Evolutionary conservation across 306 rosid species (phyloP).

Genomic region (Mucuna pruriens): DNA sequence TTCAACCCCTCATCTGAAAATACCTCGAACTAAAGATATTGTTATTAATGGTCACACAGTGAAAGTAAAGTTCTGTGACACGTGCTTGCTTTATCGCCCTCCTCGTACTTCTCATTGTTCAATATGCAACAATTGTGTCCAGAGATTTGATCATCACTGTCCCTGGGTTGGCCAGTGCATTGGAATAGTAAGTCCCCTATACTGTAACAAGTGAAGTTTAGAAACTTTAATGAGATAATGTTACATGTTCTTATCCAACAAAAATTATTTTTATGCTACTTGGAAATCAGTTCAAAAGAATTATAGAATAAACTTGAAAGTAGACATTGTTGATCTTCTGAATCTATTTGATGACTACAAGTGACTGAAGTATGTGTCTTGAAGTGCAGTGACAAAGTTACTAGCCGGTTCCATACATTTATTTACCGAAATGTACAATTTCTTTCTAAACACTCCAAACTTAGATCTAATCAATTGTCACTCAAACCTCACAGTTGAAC

Average conservation of each 20-base stretch:
- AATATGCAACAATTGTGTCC: constrained; percentile 95
- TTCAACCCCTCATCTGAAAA: constrained; percentile 78
- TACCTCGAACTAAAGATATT: constrained; percentile 89
- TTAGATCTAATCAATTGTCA: background rate
- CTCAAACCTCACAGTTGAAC: background rate
- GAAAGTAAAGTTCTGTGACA: constrained; percentile 94
- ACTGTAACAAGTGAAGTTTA: background rate
- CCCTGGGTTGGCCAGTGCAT: constrained; percentile 99
- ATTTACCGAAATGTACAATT: background rate
- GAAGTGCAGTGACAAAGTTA: constrained; percentile 16
- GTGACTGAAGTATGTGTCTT: background rate
- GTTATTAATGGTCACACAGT: constrained; percentile 73
- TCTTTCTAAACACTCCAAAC: background rate
- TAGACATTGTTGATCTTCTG: background rate
- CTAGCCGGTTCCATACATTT: background rate
- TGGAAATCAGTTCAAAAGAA: constrained; percentile 17
- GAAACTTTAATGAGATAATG: constrained; percentile 1
- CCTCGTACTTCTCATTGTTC: constrained; percentile 99
- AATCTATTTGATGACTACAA: constrained; percentile 2
- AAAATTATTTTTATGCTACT: constrained; percentile 9
- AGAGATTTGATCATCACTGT: constrained; percentile 98
- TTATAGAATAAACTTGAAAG: constrained; percentile 14
- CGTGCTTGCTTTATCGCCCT: constrained; percentile 94
- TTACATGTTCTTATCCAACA: constrained; percentile 15
- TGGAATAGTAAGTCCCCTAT: constrained; percentile 74